Conservation (phyloP, 2,329 filamentous ascomycete genomes). For the Fusarium xyrophilum region DNA sequence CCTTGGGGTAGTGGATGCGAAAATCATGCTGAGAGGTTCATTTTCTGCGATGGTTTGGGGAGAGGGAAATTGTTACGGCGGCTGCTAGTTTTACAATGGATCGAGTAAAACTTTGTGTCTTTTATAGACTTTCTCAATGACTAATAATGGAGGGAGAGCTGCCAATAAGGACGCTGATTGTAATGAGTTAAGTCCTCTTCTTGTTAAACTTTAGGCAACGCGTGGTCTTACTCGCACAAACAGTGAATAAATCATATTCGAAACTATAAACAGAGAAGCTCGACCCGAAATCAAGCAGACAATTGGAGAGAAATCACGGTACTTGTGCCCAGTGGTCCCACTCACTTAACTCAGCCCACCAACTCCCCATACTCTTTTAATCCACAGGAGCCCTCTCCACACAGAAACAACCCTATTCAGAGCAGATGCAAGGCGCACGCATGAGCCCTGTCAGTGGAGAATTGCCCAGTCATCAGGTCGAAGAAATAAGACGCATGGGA, state of each 20-base stretch:
- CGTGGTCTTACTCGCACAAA: rapidly evolving
- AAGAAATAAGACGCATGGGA: not conserved
- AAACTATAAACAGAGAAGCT: rapidly evolving
- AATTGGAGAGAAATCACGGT: rapidly evolving
- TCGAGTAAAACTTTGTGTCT: rapidly evolving
- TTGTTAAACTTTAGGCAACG: rapidly evolving
- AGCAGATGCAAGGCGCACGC: rapidly evolving
- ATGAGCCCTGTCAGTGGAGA: rapidly evolving
- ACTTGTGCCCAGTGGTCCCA: too few species aligned
- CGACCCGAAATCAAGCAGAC: rapidly evolving
- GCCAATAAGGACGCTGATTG: not conserved
- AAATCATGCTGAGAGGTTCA: not conserved
- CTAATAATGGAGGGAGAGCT: not conserved
- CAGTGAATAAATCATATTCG: rapidly evolving
- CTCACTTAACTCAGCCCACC: rapidly evolving
- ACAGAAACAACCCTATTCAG: not conserved
- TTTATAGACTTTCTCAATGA: rapidly evolving
- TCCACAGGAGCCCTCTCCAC: not conserved
- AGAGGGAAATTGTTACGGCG: not conserved
- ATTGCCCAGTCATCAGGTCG: not conserved
- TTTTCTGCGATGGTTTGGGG: too few species aligned
- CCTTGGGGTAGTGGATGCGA: rapidly evolving
- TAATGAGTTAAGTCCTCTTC: too few species aligned
- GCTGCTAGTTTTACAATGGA: rapidly evolving
- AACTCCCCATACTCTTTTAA: rapidly evolving